Evolutionary conservation across 1,284 basidiomycete species (phyloP), one percentile per base, ranked within the genome.

Genomic region (Cryptococcus sp.): DNA sequence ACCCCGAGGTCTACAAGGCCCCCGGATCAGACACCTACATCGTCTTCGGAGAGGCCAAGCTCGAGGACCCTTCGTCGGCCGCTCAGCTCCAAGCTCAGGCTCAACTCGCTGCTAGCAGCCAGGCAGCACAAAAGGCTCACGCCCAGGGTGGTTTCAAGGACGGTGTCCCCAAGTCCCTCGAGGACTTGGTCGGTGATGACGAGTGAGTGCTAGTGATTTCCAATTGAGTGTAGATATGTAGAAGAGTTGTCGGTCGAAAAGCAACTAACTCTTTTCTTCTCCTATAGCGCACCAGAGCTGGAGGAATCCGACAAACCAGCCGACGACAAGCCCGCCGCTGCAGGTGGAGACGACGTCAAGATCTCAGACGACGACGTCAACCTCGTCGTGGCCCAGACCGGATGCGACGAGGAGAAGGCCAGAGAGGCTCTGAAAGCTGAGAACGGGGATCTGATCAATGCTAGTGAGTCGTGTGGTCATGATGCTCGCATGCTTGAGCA

Each of bases 21-120:
- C 87, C 90, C 52, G 91, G 91, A 81, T 93, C 91, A 73, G 96
- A 99, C 81, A 92, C 90, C 81, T 98, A 99, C 85, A 93, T 99
- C 77, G 93, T 99, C 66, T 99, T 98, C 71, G 95, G 95, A 69
- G 95, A 99, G 83, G 93, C 93, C 68, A 96, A 94, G 88, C 86
- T 91, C 68, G 93, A 97, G 82, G 93, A 97, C 79, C 90, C 91
- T 84, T 88, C 88, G 79, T 85, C 87, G 50, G 86, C 89, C 69
- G 89, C 90, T 60, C 90, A 92, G 78, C 79, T 93, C 60, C 85
- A 85, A 60, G 88, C 91, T 62, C 88, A 90, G 53, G 91, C 93
- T 76, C 91, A 93, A 75, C 84, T 92, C 69, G 85, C 87, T 47
- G 78, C 78, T 40, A 73, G 71, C 52, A 73, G 70, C 52, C 68